phyloP scores from a whole-genome alignment of 208 protist species.

The Naegleria fowleri region DNA sequence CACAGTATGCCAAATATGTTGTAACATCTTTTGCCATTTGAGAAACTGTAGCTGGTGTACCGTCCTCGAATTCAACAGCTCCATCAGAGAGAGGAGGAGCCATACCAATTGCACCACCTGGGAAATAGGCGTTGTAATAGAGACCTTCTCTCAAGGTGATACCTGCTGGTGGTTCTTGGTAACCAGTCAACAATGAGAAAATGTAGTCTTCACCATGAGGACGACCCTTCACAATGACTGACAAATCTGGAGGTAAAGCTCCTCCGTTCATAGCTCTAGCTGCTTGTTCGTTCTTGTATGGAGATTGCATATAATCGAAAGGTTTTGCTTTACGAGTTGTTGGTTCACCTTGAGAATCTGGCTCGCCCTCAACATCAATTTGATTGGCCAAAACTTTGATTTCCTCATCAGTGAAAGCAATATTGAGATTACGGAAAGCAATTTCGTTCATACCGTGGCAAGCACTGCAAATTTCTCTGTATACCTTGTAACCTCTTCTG shows the following conservation, averaged over 20 bases:
- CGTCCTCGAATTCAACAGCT: slow-evolving; percentile 94
- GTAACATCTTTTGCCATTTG: slow-evolving; percentile 96
- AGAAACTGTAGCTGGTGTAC: slow-evolving; percentile 85
- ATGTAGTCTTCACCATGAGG: slow-evolving; percentile 91
- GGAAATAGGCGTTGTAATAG: slow-evolving; percentile 97
- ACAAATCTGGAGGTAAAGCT: slow-evolving; percentile 93
- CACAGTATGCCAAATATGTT: slow-evolving; percentile 82
- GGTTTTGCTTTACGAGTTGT: slow-evolving; percentile 90
- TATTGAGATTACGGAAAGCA: slow-evolving; percentile 89
- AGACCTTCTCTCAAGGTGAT: slow-evolving; percentile 84
- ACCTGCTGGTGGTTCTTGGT: slow-evolving; percentile 67
- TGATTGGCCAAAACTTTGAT: slow-evolving; percentile 85
- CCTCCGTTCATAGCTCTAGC: slow-evolving; percentile 91
- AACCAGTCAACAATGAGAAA: slow-evolving; percentile 95
- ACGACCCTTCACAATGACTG: slow-evolving; percentile 90
- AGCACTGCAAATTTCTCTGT: slow-evolving; percentile 93
- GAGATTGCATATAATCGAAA: slow-evolving; percentile 87
- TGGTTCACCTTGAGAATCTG: slow-evolving; percentile 88
- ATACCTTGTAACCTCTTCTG: slow-evolving; percentile 92
- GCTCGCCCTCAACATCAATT: slow-evolving; percentile 86
- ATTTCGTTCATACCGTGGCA: slow-evolving; percentile 91
- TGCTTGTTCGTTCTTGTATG: slow-evolving; percentile 94
- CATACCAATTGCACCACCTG: slow-evolving; percentile 94
- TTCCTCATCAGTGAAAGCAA: slow-evolving; percentile 87
- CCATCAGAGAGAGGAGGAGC: slow-evolving; percentile 87